Conservation (phyloP, 148 eudicot species). For the Fagopyrum esculentum region DNA sequence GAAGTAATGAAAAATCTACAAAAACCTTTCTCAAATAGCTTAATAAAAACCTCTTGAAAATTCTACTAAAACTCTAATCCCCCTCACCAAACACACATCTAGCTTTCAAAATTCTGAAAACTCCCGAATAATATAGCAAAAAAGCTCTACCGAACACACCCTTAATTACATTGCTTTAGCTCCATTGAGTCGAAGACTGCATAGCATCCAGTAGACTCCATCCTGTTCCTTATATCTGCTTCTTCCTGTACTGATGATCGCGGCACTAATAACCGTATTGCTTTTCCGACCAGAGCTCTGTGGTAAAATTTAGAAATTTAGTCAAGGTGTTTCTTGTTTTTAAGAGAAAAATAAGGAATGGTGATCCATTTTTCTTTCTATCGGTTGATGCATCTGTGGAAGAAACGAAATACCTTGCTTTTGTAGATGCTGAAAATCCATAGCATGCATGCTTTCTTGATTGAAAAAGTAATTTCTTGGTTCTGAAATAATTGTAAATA, state of each 20-base stretch:
- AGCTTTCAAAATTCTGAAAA: too few relatives aligned
- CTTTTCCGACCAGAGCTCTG: background rate
- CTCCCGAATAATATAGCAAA: too few relatives aligned
- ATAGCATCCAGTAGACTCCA: background rate
- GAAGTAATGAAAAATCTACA: too few relatives aligned
- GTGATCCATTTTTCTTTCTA: background rate
- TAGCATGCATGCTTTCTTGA: background rate
- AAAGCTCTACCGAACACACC: too few relatives aligned
- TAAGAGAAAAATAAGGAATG: background rate
- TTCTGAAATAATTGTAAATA: background rate
- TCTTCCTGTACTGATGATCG: background rate
- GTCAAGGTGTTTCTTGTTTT: background rate
- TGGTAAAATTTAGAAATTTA: background rate
- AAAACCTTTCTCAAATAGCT: too few relatives aligned
- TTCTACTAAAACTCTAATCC: too few relatives aligned
- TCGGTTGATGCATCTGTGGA: background rate
- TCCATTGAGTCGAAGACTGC: background rate
- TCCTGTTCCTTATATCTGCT: background rate
- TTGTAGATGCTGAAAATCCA: background rate
- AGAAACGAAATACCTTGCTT: background rate
- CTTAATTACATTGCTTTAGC: background rate
- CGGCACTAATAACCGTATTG: background rate
- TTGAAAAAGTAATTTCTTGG: background rate
- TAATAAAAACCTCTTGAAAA: too few relatives aligned
- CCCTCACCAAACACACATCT: too few relatives aligned